Evolutionary conservation across 1,284 basidiomycete genomes (phyloP).

Genomic region (Hypsizygus ulmarius): DNA sequence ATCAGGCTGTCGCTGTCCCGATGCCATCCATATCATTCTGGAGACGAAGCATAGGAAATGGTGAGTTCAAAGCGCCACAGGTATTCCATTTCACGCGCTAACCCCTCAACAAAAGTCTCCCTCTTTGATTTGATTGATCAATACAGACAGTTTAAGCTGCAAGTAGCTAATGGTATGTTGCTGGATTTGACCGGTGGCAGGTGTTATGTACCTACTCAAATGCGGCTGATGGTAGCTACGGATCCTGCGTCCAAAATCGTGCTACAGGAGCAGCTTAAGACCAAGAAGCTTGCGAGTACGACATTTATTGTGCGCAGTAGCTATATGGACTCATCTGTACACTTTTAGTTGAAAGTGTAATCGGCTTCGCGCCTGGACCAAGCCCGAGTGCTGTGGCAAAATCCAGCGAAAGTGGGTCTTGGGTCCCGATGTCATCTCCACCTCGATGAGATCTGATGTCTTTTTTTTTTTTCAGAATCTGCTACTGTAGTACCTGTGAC

Average conservation of each 20-base stretch:
- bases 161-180: conserved; percentile 6
- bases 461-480: background rate
- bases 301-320: background rate
- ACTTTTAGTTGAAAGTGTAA: too few relatives aligned
- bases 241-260: background rate
- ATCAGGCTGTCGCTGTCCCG: conserved; percentile 7
- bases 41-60: conserved; percentile 10
- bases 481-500: conserved; percentile 6
- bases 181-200: background rate
- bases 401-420: too few relatives aligned
- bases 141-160: conserved; percentile 11
- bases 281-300: conserved; percentile 12
- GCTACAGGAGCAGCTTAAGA: conserved; percentile 7
- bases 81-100: too few relatives aligned
- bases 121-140: conserved; percentile 14
- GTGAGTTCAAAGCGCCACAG: background rate
- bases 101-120: conserved; percentile 3
- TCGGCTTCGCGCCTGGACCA: too few relatives aligned
- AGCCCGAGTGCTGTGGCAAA: too few relatives aligned
- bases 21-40: conserved; percentile 1
- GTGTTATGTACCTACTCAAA: background rate
- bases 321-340: background rate
- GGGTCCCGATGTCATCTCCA: too few relatives aligned
- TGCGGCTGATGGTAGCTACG: background rate
- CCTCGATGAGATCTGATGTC: too few relatives aligned